Conservation (phyloP, 2,329 filamentous ascomycete species). For the Fusarium chlamydosporum region DNA sequence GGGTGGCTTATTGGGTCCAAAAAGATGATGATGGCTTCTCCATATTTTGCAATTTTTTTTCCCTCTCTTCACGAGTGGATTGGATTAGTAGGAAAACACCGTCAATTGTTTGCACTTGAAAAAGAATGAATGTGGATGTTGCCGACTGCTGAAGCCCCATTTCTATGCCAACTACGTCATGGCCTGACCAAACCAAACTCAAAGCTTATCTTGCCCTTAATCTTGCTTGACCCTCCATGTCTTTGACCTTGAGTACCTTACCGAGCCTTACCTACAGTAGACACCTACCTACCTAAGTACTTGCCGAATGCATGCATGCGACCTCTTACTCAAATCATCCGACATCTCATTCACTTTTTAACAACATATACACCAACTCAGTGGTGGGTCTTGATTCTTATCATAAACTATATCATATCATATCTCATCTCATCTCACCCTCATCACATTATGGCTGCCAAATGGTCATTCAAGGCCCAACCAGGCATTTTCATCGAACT, state of each 20-base stretch:
- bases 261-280: neutral
- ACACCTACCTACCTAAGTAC: no score
- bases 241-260: neutral
- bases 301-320: neutral
- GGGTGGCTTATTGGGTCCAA: neutral
- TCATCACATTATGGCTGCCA: conserved; percentile 29
- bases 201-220: neutral
- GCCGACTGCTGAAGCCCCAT: conserved; percentile 19
- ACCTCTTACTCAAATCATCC: conserved; percentile 2
- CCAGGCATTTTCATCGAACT: conserved; percentile 62
- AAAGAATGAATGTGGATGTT: neutral
- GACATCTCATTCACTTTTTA: neutral
- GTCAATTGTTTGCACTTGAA: neutral
- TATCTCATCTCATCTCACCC: neutral
- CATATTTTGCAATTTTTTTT: conserved; percentile 16
- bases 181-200: conserved; percentile 9
- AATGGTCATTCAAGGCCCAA: conserved; percentile 48
- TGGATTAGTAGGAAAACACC: neutral
- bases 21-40: neutral
- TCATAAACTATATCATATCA: neutral
- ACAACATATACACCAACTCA: neutral
- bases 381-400: neutral
- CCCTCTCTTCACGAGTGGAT: conserved; percentile 1
- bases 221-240: no score
- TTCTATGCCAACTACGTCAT: conserved; percentile 42